Evolutionary conservation across 176 grass and related monocot genomes (phyloP), one percentile per base, ranked within the genome.

Genomic region (Leersia perrieri): DNA sequence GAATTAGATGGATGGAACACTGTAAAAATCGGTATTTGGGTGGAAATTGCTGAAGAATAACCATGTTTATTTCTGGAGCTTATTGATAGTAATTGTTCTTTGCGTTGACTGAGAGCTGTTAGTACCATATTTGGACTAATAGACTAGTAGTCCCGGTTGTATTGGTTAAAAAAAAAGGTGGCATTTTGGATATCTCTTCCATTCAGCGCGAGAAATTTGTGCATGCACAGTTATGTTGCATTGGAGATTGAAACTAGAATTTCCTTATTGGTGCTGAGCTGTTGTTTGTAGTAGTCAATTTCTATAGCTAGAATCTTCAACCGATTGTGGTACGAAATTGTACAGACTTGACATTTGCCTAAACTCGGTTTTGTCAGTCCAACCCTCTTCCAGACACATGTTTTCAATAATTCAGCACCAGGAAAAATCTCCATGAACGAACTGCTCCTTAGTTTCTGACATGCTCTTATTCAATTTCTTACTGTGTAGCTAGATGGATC

Each of bases 401-500:
- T 36, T 80, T 58, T 73, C 8, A 30, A 29, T 63, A 40, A 64
- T 90, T 85, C 40, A 77, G 65, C 78, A 72, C 12, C 12, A 67
- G 31, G 13, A 67, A 15, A 67, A 11, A 20, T 69, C 82, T 67
- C 64, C 76, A 28, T 57, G 72, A 65, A 70, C 25, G 55, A 35
- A 74, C 25, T 74, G 23, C 68, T 53, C 49, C 47, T 83, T 76
- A 87, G 16, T 76, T 70, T 85, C 85, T 91, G 73, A 90, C 85
- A 80, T 66, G 12, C 3, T 81, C 6, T 87, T 91, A 62, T 91
- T 66, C 70, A 73, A 85, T 86, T 87, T 88, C 76, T 82, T 89
- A 87, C 42, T 92, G 87, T 95, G 92, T 94, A 85, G 92, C 89
- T 92, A 90, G 68, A 82, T 81, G 76, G 87, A 92, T 47, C 87